Evolutionary conservation across 352 stramenopile genomes (phyloP).

Genomic region (Globisporangium camurandrum): DNA sequence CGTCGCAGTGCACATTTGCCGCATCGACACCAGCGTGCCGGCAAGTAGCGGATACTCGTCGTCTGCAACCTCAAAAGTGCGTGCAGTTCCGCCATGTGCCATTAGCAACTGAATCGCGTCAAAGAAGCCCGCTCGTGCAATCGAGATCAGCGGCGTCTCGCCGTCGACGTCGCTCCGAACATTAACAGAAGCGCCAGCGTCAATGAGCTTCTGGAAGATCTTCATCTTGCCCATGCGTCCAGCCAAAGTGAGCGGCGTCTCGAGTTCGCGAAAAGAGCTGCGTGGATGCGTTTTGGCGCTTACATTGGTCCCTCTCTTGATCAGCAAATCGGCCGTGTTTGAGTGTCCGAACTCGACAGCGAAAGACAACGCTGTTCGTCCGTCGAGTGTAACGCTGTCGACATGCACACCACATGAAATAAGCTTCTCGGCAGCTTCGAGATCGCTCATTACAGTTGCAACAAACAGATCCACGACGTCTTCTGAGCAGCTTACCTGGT

Average conservation of each 20-base stretch:
- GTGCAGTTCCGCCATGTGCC: neutral
- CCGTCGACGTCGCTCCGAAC: neutral
- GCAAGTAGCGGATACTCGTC: neutral
- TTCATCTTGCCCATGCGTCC: neutral
- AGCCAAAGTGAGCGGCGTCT: neutral
- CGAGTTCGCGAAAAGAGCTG: neutral
- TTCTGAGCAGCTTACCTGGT: neutral
- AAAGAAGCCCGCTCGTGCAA: neutral
- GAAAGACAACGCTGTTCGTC: neutral
- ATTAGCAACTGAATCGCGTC: neutral
- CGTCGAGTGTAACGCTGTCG: neutral
- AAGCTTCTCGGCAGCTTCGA: too few relatives aligned
- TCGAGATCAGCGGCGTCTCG: slow-evolving; percentile 2
- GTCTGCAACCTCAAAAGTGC: neutral
- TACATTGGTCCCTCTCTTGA: neutral
- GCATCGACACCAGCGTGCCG: neutral
- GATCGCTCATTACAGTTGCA: neutral
- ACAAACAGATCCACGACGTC: neutral
- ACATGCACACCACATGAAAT: neutral
- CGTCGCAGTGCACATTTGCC: neutral
- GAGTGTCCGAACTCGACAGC: neutral
- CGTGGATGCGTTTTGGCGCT: neutral
- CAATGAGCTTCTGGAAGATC: neutral
- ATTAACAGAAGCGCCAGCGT: neutral
- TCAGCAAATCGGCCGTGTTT: neutral